Evolutionary conservation across 2,329 filamentous ascomycete species (phyloP), one percentile per base, ranked within the genome.

Genomic region (Volutella citrinella): DNA sequence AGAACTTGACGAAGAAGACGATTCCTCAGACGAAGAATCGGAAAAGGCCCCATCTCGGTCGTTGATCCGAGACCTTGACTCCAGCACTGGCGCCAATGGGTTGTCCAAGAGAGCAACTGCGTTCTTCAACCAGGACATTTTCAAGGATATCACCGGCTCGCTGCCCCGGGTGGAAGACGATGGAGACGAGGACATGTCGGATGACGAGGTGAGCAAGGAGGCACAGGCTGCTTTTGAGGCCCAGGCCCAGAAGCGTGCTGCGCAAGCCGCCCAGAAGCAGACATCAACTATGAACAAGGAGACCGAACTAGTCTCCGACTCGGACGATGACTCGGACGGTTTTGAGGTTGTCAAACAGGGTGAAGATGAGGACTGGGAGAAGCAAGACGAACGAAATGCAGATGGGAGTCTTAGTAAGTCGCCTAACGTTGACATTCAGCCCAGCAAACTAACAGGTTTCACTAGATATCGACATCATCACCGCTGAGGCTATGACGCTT

Each of bases 401-500:
- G 77, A 85, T 50, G 82, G 82, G 37, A 77, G 73, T 51, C 66
- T 74, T 24, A 74, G 78, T 80, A 68, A 58, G 68, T 14, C 2
- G n/a, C n/a, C n/a, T n/a, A n/a, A n/a, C n/a, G n/a, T n/a, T n/a
- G n/a, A n/a, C n/a, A n/a, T n/a, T n/a, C n/a, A n/a, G n/a, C n/a
- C n/a, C n/a, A n/a, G n/a, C n/a, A n/a, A n/a, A n/a, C n/a, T n/a
- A n/a, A n/a, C n/a, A n/a, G n/a, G n/a, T n/a, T n/a, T n/a, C n/a
- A n/a, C 9, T 21, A 59, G 90, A 96, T 57, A 95, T 98, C 64
- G 89, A 97, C 60, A 97, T 98, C 54, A 95, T 97, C 56, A 98
- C 93, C n/a, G 93, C 89, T 6, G 93, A 98, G 70, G 93, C 94
- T 45, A 98, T 98, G 93, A 94, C 91, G 1, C 75, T 98, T 12